Evolutionary conservation across 768 basidiomycete species (phyloP).

Genomic region (Lactarius hengduanensis): DNA sequence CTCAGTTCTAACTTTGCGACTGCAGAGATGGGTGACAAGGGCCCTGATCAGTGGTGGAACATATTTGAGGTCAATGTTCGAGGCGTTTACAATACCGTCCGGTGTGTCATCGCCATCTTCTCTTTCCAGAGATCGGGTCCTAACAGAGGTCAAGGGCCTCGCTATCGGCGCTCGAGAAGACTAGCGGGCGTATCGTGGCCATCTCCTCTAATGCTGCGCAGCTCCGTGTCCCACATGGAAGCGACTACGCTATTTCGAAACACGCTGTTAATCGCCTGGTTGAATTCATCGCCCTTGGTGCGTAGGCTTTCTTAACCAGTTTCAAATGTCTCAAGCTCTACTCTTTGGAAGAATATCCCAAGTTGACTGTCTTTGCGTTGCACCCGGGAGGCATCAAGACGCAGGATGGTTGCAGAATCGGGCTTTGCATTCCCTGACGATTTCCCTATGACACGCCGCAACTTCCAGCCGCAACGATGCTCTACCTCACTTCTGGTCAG

Average conservation of each 20-base stretch:
- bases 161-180: constrained; percentile 2
- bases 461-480: constrained; percentile 30
- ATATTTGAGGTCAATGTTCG: too few relatives aligned
- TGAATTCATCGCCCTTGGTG: too few relatives aligned
- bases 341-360: constrained; percentile 11
- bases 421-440: constrained; percentile 14
- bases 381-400: constrained; percentile 19
- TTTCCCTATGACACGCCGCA: constrained; percentile 25
- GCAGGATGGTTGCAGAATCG: not conserved
- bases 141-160: not conserved
- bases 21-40: constrained; percentile 28
- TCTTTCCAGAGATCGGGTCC: not conserved
- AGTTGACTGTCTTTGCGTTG: constrained; percentile 16
- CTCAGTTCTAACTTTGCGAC: not conserved
- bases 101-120: constrained; percentile 11
- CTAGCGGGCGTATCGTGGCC: not conserved
- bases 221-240: too few relatives aligned
- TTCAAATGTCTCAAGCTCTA: not conserved
- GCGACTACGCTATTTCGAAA: too few relatives aligned
- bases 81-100: constrained; percentile 23
- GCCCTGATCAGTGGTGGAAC: constrained; percentile 2
- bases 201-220: too few relatives aligned
- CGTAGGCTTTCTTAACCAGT: too few relatives aligned
- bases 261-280: too few relatives aligned
- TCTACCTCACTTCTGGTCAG: constrained; percentile 22